Evolutionary conservation across 805 yeast species (phyloP).

Genomic region (Scheffersomyces lignosus): DNA sequence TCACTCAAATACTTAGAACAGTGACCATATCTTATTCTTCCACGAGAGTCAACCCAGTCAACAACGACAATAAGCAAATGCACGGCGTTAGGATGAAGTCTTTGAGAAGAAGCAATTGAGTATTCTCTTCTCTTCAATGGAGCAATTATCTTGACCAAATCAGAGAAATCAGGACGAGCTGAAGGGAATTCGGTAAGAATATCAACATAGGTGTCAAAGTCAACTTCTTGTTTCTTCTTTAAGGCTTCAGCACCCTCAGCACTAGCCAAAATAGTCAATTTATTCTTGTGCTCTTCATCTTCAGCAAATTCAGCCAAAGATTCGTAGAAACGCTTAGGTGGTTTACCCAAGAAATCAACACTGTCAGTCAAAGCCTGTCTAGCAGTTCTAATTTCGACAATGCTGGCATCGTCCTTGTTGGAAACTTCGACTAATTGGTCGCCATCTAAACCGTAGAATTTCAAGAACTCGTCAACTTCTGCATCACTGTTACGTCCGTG

Average conservation of each 20-base stretch:
- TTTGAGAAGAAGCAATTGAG: conserved; percentile 96
- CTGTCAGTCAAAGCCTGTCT: conserved; percentile 79
- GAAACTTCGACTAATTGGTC: conserved; percentile 70
- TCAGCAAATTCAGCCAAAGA: conserved; percentile 70
- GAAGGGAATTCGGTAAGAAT: conserved; percentile 75
- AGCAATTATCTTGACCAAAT: conserved; percentile 70
- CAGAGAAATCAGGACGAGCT: conserved; percentile 73
- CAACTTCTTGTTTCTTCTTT: conserved; percentile 82
- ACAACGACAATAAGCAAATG: conserved; percentile 93
- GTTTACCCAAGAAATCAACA: conserved; percentile 89
- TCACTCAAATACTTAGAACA: conserved; percentile 89
- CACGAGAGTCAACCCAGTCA: conserved; percentile 88
- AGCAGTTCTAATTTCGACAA: conserved; percentile 74
- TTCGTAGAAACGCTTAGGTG: conserved; percentile 93
- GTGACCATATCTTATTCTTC: conserved; percentile 88
- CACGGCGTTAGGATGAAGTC: conserved; percentile 84
- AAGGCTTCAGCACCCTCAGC: conserved; percentile 83
- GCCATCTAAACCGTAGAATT: conserved; percentile 69
- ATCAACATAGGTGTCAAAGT: conserved; percentile 78
- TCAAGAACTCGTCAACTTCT: conserved; percentile 67
- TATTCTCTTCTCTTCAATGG: conserved; percentile 96
- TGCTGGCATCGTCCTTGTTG: conserved; percentile 57
- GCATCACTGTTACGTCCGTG: conserved; percentile 81
- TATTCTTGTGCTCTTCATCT: conserved; percentile 63
- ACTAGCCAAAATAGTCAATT: conserved; percentile 63